A percentile compares a stretch with the other conserved stretches of the same genome.
Conservation (phyloP, 2,329 filamentous ascomycete species). For the Graphilbum ipis-grandicollis region DNA sequence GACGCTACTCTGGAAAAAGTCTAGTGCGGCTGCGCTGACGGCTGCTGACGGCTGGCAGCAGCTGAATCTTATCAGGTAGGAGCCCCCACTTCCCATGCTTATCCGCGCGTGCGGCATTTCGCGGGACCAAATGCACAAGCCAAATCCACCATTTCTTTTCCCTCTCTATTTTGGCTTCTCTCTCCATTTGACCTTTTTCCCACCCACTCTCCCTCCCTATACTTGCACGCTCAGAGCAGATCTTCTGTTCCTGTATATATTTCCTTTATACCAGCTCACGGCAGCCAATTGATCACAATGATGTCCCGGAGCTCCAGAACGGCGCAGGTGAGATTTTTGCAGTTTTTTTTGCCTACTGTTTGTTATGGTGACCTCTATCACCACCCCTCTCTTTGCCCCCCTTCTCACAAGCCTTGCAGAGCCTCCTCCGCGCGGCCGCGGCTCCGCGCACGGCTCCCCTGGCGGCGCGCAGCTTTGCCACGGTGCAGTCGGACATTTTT, state of each 20-base stretch:
- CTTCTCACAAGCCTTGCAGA: too few species aligned
- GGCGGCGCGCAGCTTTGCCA: slow-evolving; percentile 48
- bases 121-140: slow-evolving; percentile 4
- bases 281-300: slow-evolving; percentile 24
- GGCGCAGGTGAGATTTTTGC: slow-evolving; percentile 32
- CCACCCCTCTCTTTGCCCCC: too few species aligned
- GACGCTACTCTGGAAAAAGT: slow-evolving; percentile 4
- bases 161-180: too few species aligned
- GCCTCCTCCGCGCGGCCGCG: slow-evolving; percentile 30
- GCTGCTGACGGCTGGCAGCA: slow-evolving; percentile 1
- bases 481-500: slow-evolving; percentile 88
- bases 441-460: slow-evolving; percentile 17
- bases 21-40: not conserved
- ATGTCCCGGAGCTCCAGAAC: slow-evolving; percentile 40
- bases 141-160: slow-evolving; percentile 2
- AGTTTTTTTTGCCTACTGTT: not conserved
- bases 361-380: too few species aligned
- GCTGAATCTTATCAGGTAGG: slow-evolving; percentile 1
- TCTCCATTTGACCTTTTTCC: not conserved
- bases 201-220: not conserved
- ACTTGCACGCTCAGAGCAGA: not conserved
- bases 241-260: not conserved
- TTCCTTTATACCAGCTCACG: not conserved
- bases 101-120: slow-evolving; percentile 4
- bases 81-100: not conserved